These are phyloP conservation scores for Zasmidium angulare DNA, from an alignment of 2,329 filamentous ascomycete species.

Conservation along the genomic window DNA sequence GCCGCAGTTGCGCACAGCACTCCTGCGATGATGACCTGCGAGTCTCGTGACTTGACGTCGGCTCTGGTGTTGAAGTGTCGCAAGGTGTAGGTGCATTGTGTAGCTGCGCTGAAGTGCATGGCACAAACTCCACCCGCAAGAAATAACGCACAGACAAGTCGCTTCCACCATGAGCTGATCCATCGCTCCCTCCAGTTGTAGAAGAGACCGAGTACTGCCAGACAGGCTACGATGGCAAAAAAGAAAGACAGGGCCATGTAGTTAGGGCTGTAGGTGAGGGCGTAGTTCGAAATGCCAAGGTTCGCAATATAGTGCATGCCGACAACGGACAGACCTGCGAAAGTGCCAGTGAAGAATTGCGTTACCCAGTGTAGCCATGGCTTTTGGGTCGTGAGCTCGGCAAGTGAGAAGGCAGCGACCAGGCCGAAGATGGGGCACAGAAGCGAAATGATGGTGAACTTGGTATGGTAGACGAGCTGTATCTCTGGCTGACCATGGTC, in stretches of 20 bases:
- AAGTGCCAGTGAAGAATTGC: constrained; percentile 59
- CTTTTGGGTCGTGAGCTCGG: constrained; percentile 48
- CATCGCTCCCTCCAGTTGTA: constrained; percentile 74
- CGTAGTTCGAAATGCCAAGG: constrained; percentile 75
- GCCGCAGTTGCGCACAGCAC: constrained; percentile 53
- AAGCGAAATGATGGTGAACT: constrained; percentile 74
- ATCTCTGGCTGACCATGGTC: constrained; percentile 57
- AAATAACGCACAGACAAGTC: constrained; percentile 63
- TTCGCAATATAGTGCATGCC: constrained; percentile 91
- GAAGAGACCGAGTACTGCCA: constrained; percentile 69
- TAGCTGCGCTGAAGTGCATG: constrained; percentile 85
- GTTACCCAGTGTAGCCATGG: constrained; percentile 33
- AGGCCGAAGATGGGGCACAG: constrained; percentile 77
- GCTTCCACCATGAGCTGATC: constrained; percentile 77
- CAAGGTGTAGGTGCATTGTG: constrained; percentile 68
- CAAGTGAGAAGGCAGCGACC: constrained; percentile 67
- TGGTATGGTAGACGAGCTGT: constrained; percentile 71
- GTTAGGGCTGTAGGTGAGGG: constrained; percentile 58
- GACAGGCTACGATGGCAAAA: constrained; percentile 72
- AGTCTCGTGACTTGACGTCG: constrained; percentile 53
- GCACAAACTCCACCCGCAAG: constrained; percentile 75
- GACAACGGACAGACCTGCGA: constrained; percentile 73
- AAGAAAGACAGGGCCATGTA: constrained; percentile 68
- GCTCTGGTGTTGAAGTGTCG: constrained; percentile 44
- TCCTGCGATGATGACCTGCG: constrained; percentile 72